A percentile compares a stretch with the other conserved stretches of the same genome.
phyloP scores from a whole-genome alignment of 2,329 filamentous ascomycete genomes.

The Endoconidiophora laricicola region DNA sequence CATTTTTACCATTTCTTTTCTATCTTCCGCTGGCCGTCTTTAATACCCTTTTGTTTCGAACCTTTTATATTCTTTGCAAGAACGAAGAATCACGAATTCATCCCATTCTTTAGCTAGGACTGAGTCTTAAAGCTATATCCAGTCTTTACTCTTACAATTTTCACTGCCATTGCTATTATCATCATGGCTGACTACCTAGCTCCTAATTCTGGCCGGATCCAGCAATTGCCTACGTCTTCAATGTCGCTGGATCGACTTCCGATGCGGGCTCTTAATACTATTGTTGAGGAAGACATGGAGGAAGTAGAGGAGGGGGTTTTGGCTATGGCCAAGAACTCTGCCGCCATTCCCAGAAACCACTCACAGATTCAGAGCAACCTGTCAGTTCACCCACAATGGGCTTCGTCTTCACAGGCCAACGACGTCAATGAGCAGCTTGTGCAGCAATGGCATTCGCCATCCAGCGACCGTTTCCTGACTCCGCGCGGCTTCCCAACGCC shows the following conservation, averaged over 20 bases:
- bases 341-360: background rate
- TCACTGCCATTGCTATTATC: background rate
- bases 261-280: constrained; percentile 43
- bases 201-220: no score
- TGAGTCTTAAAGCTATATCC: background rate
- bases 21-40: constrained; percentile 3
- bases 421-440: constrained; percentile 30
- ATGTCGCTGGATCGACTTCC: constrained; percentile 37
- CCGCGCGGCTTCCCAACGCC: constrained; percentile 45
- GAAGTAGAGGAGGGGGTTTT: background rate
- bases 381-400: background rate
- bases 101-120: background rate
- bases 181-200: background rate
- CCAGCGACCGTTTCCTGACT: constrained; percentile 45
- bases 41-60: background rate
- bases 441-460: constrained; percentile 40
- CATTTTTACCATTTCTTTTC: background rate
- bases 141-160: constrained; percentile 17
- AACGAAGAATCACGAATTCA: background rate
- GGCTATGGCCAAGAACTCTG: background rate
- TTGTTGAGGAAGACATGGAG: constrained; percentile 37
- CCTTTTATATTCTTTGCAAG: no score
- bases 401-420: constrained; percentile 3
- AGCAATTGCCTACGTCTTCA: constrained; percentile 14
- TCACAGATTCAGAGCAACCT: background rate